These are phyloP conservation scores for Irpex sp. DNA, from an alignment of 1,284 basidiomycete species.

Conservation along the genomic window DNA sequence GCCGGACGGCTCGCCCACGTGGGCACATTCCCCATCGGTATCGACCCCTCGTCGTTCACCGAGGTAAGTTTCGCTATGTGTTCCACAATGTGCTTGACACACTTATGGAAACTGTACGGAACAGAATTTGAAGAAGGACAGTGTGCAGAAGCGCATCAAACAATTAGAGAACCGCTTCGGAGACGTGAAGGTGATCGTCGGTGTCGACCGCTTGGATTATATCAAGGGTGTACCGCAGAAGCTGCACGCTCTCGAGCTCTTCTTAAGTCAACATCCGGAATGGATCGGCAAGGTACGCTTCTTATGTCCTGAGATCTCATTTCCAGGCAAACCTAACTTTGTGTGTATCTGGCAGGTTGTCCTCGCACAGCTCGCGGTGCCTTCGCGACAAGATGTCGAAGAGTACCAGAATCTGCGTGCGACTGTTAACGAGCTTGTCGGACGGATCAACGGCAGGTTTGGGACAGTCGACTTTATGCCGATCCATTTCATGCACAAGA, in stretches of 20 bases:
- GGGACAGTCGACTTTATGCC: constrained; percentile 99
- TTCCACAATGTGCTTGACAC: background rate
- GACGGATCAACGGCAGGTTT: constrained; percentile 96
- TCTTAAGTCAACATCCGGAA: constrained; percentile 95
- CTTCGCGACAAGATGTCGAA: constrained; percentile 96
- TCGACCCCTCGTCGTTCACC: constrained; percentile 91
- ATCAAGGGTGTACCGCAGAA: constrained; percentile 99
- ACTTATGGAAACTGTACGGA: background rate
- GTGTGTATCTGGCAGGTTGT: constrained; percentile 65
- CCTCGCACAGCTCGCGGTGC: constrained; percentile 93
- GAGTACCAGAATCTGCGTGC: constrained; percentile 97
- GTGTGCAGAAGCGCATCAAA: constrained; percentile 75
- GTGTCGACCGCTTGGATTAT: constrained; percentile 96
- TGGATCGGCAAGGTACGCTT: constrained; percentile 89
- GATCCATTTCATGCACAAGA: constrained; percentile 98
- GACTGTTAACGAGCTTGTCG: constrained; percentile 96
- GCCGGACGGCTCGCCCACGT: constrained; percentile 94
- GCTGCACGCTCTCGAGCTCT: constrained; percentile 92
- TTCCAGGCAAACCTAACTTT: constrained; percentile 3
- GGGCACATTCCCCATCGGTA: constrained; percentile 98
- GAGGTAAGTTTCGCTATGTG: constrained; percentile 40
- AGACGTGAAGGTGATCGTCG: constrained; percentile 96
- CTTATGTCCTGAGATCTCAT: background rate
- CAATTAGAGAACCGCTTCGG: constrained; percentile 87
- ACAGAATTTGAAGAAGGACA: constrained; percentile 73